Base-by-base conservation (phyloP, 345 rosid genomes). In the Lepidium africanum region DNA sequence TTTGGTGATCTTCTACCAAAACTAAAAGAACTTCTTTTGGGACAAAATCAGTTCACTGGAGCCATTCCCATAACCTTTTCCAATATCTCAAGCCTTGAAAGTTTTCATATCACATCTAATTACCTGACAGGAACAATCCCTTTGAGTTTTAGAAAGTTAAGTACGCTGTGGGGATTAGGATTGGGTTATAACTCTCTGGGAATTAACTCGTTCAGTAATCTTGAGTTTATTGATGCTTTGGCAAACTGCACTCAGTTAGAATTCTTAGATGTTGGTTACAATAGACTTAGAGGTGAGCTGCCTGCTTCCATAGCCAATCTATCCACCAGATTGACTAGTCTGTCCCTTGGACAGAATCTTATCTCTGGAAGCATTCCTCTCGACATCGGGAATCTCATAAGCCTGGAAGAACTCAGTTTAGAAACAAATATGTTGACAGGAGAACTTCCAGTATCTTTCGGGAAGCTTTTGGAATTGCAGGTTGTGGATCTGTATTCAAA, bases 271-370 rank as follows among this genome's bases (percentile, higher is more conserved):
- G 66, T 27, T 72, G 21, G 76, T 40, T 39, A 32, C 71, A 72
- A 72, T 3, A 45, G 46, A 19, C 65, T 68, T 61, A 59, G 46
- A 30, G 74, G 78, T 74, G 58, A 53, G 39, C 42, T 74, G 5
- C 75, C 75, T 47, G 61, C 49, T 13, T 76, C 75, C 42, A 63
- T 9, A 19, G 56, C 70, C 55, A 70, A 76, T 57, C 62, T 76
- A 8, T 76, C 79, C 10, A 49, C 71, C 33, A 65, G 2, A 3
- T 15, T 73, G n/a, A 73, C 77, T 50, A 14, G 35, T 0, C 72
- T 73, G 3, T 0, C 0, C 25, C 48, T 73, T 10, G 77, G 77
- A 73, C 55, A 0, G 23, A 73, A 73, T 23, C 33, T 14, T 1
- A 73, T 73, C 67, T 42, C 67, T 58, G 77, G 77, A 25, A 42